phyloP scores from a whole-genome alignment of 1,139 yeast genomes.

The Ogataea hybrid region DNA sequence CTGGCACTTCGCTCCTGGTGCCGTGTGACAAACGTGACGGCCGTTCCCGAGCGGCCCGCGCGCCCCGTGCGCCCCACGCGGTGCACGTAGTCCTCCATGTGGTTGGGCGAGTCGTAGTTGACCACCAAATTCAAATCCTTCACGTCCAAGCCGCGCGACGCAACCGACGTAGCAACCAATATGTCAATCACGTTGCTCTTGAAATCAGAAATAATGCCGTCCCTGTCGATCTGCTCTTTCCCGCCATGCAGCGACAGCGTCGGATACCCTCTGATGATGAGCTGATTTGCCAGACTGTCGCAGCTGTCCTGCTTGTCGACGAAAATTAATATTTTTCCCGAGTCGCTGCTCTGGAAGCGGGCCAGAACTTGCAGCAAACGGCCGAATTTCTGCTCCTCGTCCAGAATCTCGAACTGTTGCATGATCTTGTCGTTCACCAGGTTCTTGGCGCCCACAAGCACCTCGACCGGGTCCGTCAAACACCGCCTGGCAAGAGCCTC shows the following conservation, averaged over 20 bases:
- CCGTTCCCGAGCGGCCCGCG: constrained; percentile 78
- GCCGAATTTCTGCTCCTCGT: constrained; percentile 51
- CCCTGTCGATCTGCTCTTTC: constrained; percentile 82
- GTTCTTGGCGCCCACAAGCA: constrained; percentile 79
- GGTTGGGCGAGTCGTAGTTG: constrained; percentile 87
- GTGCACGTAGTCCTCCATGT: constrained; percentile 94
- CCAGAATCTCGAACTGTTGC: constrained; percentile 66
- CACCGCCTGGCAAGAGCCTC: constrained; percentile 70
- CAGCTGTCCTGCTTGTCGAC: constrained; percentile 86
- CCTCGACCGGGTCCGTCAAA: constrained; percentile 64
- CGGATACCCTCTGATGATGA: constrained; percentile 55
- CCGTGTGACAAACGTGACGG: constrained; percentile 68
- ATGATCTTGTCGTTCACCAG: constrained; percentile 79
- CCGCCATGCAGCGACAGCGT: constrained; percentile 89
- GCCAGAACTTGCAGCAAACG: constrained; percentile 55
- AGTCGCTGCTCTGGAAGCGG: constrained; percentile 35
- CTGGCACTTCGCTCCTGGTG: constrained; percentile 67
- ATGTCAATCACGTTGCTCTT: constrained; percentile 60
- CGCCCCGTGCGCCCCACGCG: constrained; percentile 97
- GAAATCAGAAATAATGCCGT: constrained; percentile 70
- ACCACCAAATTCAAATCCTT: constrained; percentile 76
- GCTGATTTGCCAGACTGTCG: constrained; percentile 60
- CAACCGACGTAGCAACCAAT: constrained; percentile 87
- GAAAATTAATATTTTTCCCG: constrained; percentile 67
- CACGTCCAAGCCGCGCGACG: constrained; percentile 94